Base-by-base conservation (phyloP, 345 rosid genomes). In the Fremontodendron californicum region DNA sequence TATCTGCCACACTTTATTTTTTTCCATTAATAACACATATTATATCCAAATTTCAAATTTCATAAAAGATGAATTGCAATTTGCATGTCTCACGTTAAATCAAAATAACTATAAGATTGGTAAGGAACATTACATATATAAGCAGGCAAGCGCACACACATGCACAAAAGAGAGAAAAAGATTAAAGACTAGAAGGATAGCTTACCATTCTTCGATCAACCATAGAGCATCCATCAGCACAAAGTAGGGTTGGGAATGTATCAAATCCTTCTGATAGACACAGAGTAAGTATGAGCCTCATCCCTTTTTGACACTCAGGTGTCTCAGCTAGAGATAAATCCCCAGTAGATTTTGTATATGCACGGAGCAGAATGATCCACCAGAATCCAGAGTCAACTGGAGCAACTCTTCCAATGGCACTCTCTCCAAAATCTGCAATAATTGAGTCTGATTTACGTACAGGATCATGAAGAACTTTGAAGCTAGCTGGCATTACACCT, bases 171-270 rank as follows among this genome's bases (percentile, higher is more conserved):
- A 37, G 0, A 18, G 6, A 60, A 21, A 46, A 33, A n/a, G 67
- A 46, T 31, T 51, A 69, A 69, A 62, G 52, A 81, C 18, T 31
- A 31, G 27, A 46, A 75, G 57, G 39, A 33, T 4, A n/a, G 11
- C 79, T 87, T 79, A 90, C 97, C 93, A 90, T 90, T 83, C 97
- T 86, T 55, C 97, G 90, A 84, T 92, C 95, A 75, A 92, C 74
- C 97, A 92, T 92, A 69, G 90, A 90, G 83, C 97, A 92, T 71
- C 94, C 97, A 82, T 92, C 97, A 11, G 95, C 97, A 70, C 97
- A 92, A 71, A 92, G 95, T 80, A 92, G 87, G 19, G 97, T 92
- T 5, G 97, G 97, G 55, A 92, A 90, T 61, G 93, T 92, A 84
- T 92, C 97, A 64, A 92, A 92, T 62, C 95, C 97, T 81, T 92